These are phyloP conservation scores for Epichloe gansuensis DNA, from an alignment of 2,329 filamentous ascomycete genomes.

Conservation along the genomic window DNA sequence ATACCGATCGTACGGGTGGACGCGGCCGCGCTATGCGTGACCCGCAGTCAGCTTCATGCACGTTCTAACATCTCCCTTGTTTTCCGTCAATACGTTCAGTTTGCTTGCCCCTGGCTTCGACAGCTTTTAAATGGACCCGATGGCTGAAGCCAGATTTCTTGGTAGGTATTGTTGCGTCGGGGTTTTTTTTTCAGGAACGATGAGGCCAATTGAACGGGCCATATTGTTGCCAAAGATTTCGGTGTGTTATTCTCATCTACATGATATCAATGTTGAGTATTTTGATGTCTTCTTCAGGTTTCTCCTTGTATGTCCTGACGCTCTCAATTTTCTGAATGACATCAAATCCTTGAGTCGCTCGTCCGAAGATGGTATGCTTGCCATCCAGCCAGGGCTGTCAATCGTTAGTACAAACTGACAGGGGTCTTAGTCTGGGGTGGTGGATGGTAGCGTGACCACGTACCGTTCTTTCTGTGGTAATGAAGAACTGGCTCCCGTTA, in stretches of 20 bases:
- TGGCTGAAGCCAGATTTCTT: background rate
- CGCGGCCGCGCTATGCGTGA: slow-evolving; percentile 1
- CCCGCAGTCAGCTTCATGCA: slow-evolving; percentile 3
- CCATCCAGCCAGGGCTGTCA: slow-evolving; percentile 76
- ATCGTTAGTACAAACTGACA: slow-evolving; percentile 5
- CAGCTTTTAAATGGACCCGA: background rate
- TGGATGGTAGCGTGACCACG: slow-evolving; percentile 21
- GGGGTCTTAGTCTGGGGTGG: slow-evolving; percentile 1
- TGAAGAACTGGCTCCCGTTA: slow-evolving; percentile 96
- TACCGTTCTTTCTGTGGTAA: slow-evolving; percentile 91
- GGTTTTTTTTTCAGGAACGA: background rate
- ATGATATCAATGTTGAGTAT: slow-evolving; percentile 73
- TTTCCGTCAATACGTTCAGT: background rate
- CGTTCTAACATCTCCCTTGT: background rate
- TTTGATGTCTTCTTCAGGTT: slow-evolving; percentile 94
- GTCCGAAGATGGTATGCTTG: slow-evolving; percentile 92
- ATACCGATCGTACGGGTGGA: slow-evolving; percentile 1
- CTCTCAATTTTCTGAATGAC: slow-evolving; percentile 96
- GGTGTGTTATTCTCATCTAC: slow-evolving; percentile 18
- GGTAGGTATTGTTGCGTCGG: background rate
- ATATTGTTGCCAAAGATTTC: background rate
- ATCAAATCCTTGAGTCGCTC: slow-evolving; percentile 81
- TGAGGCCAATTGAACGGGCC: background rate
- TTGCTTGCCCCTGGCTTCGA: background rate
- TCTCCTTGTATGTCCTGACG: slow-evolving; percentile 73